A percentile compares a stretch with the other conserved stretches of the same genome.
These are phyloP conservation scores for Metarhizium rileyi DNA, from an alignment of 2,329 filamentous ascomycete genomes.

Conservation along the genomic window DNA sequence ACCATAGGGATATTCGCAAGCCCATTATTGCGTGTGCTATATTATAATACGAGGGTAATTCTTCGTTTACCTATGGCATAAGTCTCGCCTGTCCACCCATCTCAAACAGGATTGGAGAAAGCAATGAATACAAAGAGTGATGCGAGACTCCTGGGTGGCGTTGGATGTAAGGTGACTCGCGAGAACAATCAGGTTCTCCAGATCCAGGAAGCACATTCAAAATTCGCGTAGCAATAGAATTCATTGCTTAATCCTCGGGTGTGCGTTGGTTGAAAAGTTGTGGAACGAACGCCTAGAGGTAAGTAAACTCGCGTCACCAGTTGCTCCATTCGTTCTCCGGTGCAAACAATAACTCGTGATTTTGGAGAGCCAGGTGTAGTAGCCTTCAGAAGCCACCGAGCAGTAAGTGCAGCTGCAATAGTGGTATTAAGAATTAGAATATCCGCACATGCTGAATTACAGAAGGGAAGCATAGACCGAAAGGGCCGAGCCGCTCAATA, in stretches of 20 bases:
- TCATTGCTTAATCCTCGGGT: constrained; percentile 69
- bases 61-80: too few species aligned
- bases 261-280: constrained; percentile 59
- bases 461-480: not conserved
- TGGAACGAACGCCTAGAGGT: constrained; percentile 51
- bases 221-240: constrained; percentile 73
- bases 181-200: not conserved
- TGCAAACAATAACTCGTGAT: constrained; percentile 54
- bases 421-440: not conserved
- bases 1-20: not conserved
- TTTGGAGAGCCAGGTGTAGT: constrained; percentile 9
- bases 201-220: constrained; percentile 49
- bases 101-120: not conserved
- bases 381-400: constrained; percentile 57
- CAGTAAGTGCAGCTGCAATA: constrained; percentile 57
- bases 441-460: not conserved
- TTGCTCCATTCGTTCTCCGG: constrained; percentile 64
- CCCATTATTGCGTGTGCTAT: not conserved
- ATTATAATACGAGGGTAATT: too few species aligned
- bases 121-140: not conserved
- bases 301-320: constrained; percentile 59
- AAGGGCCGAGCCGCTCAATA: constrained; percentile 8
- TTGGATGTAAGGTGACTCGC: not conserved
- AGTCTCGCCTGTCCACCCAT: not conserved
- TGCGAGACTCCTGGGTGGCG: not conserved